A percentile compares a stretch with the other conserved stretches of the same genome.
phyloP scores from a whole-genome alignment of 2,329 filamentous ascomycete species.

The Chalaropsis thielavioides region DNA sequence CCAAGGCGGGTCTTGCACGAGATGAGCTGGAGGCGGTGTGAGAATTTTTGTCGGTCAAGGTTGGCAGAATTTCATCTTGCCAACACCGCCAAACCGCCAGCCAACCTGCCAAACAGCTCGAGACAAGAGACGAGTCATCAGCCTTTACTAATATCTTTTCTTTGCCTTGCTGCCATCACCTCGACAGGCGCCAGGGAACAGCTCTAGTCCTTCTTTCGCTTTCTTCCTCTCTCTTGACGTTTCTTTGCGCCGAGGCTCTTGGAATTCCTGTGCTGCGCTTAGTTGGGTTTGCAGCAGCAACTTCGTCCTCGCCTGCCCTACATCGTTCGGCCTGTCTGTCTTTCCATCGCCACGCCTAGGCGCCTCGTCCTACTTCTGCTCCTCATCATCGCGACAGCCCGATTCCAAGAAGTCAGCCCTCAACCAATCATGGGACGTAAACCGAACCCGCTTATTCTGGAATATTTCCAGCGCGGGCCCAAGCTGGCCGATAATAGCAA shows the following conservation, averaged over 20 bases:
- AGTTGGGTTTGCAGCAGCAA: background rate
- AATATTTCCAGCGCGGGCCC: slow-evolving; percentile 74
- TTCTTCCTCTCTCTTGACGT: background rate
- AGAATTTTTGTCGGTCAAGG: slow-evolving; percentile 30
- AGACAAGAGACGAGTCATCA: background rate
- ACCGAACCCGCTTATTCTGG: slow-evolving; percentile 70
- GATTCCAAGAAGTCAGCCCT: background rate
- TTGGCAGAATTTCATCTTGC: slow-evolving; percentile 26
- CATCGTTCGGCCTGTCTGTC: background rate
- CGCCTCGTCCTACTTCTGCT: background rate
- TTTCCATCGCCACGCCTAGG: background rate
- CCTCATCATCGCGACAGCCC: background rate
- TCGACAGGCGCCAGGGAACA: background rate
- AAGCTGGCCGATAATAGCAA: slow-evolving; percentile 86
- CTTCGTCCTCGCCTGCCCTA: background rate
- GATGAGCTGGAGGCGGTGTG: slow-evolving; percentile 25
- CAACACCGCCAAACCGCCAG: slow-evolving; percentile 6
- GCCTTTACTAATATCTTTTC: background rate
- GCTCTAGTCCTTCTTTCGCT: background rate
- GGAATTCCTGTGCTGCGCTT: background rate
- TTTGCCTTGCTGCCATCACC: background rate
- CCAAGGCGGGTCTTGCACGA: background rate
- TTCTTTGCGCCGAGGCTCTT: background rate
- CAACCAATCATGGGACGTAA: slow-evolving; percentile 54
- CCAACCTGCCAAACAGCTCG: background rate